Base-by-base conservation (phyloP, 140 eudicot genomes). In the Stevia rebaudiana region DNA sequence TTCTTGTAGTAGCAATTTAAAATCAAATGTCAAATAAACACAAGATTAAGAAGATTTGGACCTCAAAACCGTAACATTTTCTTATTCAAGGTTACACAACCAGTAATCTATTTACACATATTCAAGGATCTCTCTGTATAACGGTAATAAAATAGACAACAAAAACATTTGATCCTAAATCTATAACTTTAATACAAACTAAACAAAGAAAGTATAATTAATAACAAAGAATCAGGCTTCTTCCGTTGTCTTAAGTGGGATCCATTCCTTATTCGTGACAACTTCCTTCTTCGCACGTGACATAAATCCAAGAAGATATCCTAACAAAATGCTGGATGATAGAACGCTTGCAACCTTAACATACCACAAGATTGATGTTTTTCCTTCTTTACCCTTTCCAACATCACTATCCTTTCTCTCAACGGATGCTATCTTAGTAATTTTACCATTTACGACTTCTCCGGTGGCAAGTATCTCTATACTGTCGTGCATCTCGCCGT, bases 401-500 rank as follows among this genome's bases (percentile, higher is more conserved):
- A 17, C 46, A n/a, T 58, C 56, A 49, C 8, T 49, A 6, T 28
- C 58, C 8, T 6, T 43, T 44, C 11, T 62, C 39, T 57, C 73
- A 19, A 19, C 43, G n/a, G 33, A 3, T 48, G 31, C 25, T 10
- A 11, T 59, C 36, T 53, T 48, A 55, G 59, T 55, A 44, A 17
- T 37, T 46, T 61, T 37, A 43, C 94, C 94, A 58, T 63, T 79
- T 44, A 94, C 12, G 17, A 81, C 86, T 76, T 76, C 80, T 19
- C 99, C 97, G 0, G 88, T 78, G 1, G 95, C 97, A 61, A 81
- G 11, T 67, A 94, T 83, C 82, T 94, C 94, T 41, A 94, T 86
- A 51, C 42, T 49, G 36, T 94, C 99, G 33, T 94, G 99, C 24
- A 79, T 85, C 76, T 85, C 81, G 0, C 99, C 99, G 39, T 94